Evolutionary conservation across 768 basidiomycete species (phyloP), one percentile per base, ranked within the genome.

Genomic region (Kwoniella bestiolae): DNA sequence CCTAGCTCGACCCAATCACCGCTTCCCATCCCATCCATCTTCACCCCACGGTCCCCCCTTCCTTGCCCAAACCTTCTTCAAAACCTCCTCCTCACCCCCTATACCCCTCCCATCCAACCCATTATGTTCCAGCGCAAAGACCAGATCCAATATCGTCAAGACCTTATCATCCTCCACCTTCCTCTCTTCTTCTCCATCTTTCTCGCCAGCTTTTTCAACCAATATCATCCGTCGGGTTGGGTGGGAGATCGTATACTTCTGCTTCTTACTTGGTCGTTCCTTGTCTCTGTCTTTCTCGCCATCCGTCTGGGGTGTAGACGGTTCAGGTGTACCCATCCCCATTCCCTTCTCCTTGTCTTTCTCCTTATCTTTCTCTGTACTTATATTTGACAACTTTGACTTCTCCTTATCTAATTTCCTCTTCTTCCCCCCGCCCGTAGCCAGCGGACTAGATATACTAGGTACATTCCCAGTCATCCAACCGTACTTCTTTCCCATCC

Each of bases 381-480:
- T n/a, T n/a, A n/a, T n/a, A n/a, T n/a, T n/a, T n/a, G n/a, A n/a
- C n/a, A n/a, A n/a, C n/a, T n/a, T n/a, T n/a, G n/a, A n/a, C n/a
- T 60, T 56, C 26, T 67, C 66, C 32, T 63, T 67, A 2, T 50
- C 47, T 28, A 45, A 63, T 58, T 69, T 72, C 21, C 63, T 26
- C 34, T 65, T 67, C 65, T 70, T 71, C 9, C 41, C 59, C 34
- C 52, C 53, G 38, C 50, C 57, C 35, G 12, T 32, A 0, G 69
- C 70, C 29, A 77, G 49, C 0, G 73, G 73, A 67, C 70, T 71
- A 28, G 65, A 65, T 29, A 77, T 62, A 9, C 45, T 55, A 12
- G 74, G 73, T 23, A 63, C 66, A 46, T 63, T 71, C 16, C 62
- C 67, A 68, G 75, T 58, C 73, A 77, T 58, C 76, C 76, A 77